These are phyloP conservation scores for Lactarius vividus DNA, from an alignment of 768 basidiomycete genomes.

Conservation along the genomic window DNA sequence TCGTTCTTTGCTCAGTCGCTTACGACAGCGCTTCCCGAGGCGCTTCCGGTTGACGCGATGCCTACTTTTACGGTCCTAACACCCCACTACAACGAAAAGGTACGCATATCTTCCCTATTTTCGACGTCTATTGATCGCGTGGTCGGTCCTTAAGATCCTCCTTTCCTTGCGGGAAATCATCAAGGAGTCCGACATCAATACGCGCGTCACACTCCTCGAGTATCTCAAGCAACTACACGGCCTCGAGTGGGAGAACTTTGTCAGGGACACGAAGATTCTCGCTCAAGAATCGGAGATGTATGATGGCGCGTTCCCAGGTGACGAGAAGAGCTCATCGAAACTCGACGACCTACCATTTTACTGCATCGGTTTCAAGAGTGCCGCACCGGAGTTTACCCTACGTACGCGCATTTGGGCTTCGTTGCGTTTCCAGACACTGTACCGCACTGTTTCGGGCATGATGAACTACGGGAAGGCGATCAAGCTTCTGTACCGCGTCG, in stretches of 20 bases:
- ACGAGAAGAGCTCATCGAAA: conserved; percentile 82
- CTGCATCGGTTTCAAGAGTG: conserved; percentile 98
- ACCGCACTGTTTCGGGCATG: conserved; percentile 98
- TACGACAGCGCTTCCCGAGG: conserved; percentile 91
- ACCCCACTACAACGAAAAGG: conserved; percentile 98
- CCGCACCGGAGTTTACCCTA: conserved; percentile 96
- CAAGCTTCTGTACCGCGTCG: conserved; percentile 98
- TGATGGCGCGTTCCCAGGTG: conserved; percentile 69
- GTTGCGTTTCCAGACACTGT: conserved; percentile 95
- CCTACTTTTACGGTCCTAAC: conserved; percentile 98
- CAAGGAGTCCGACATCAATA: conserved; percentile 95
- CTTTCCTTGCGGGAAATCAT: conserved; percentile 97
- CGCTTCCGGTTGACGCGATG: conserved; percentile 98
- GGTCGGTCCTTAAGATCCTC: conserved; percentile 59
- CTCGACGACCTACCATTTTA: conserved; percentile 95
- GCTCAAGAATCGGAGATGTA: conserved; percentile 92
- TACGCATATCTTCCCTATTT: conserved; percentile 32
- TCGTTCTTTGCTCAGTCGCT: conserved; percentile 99
- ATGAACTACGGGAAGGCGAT: conserved; percentile 99
- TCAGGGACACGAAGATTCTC: conserved; percentile 98
- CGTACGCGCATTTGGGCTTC: conserved; percentile 99
- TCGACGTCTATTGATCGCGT: neutral
- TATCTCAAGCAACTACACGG: conserved; percentile 98
- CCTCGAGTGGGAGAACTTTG: conserved; percentile 99
- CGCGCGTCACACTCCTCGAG: conserved; percentile 94